phyloP scores from a whole-genome alignment of 2,329 filamentous ascomycete genomes.

The Paecilomyces dactylethromorphus region DNA sequence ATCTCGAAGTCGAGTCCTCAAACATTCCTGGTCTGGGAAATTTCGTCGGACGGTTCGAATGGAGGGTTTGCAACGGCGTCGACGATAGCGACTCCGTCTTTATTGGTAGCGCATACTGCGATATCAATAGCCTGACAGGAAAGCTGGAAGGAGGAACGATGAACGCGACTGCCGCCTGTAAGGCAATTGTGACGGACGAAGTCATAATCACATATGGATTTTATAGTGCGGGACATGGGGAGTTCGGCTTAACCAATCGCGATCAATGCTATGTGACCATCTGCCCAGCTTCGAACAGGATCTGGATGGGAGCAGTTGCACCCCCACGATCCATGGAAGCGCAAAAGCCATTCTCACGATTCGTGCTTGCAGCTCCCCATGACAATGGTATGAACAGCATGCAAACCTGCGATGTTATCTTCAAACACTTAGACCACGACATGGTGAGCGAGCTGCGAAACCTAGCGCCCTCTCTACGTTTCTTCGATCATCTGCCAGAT shows the following conservation, averaged over 20 bases:
- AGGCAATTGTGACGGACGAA: constrained; percentile 23
- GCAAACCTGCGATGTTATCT: constrained; percentile 33
- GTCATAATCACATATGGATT: constrained; percentile 42
- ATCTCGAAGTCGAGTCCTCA: background rate
- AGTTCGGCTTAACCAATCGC: constrained; percentile 35
- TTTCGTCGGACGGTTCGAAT: background rate
- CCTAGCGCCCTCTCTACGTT: constrained; percentile 2
- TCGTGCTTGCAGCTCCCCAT: constrained; percentile 43
- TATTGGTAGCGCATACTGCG: background rate
- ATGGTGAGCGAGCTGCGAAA: constrained; percentile 4
- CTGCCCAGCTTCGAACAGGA: constrained; percentile 18
- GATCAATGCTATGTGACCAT: constrained; percentile 44
- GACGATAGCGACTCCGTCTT: background rate
- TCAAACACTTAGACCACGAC: constrained; percentile 18
- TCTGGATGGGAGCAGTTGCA: constrained; percentile 41
- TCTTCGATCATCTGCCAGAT: constrained; percentile 5
- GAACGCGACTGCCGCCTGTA: constrained; percentile 24
- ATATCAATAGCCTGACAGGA: background rate
- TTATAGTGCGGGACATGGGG: constrained; percentile 43
- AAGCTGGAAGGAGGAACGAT: constrained; percentile 14
- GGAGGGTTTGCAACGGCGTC: background rate
- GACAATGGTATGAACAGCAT: constrained; percentile 50
- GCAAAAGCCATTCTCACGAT: constrained; percentile 34
- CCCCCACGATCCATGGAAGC: constrained; percentile 34
- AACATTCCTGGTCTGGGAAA: background rate